Conservation (phyloP, 169 alveolate genomes). For the Plasmodium cynomolgi region DNA sequence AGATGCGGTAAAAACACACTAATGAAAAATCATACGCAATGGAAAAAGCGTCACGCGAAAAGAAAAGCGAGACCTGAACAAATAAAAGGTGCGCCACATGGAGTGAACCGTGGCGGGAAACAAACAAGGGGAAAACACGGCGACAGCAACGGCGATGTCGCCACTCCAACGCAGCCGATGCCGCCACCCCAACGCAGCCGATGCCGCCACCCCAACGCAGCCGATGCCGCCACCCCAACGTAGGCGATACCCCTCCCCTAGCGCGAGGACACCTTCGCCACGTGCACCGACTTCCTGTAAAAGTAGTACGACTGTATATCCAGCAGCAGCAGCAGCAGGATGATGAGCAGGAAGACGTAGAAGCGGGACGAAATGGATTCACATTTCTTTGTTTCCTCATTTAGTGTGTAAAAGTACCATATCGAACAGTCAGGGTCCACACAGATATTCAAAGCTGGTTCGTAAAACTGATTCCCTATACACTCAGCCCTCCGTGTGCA, state of each 20-base stretch:
- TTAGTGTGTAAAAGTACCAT: conserved; percentile 82
- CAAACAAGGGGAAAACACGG: background rate
- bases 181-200: background rate
- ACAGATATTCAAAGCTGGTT: conserved; percentile 83
- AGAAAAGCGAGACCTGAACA: background rate
- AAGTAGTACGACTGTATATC: conserved; percentile 69
- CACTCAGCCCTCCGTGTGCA: conserved; percentile 75
- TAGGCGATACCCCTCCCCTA: background rate
- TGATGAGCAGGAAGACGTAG: conserved; percentile 23
- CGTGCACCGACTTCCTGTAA: conserved; percentile 64
- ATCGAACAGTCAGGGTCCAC: conserved; percentile 82
- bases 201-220: background rate
- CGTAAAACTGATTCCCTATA: conserved; percentile 81
- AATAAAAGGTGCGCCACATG: background rate
- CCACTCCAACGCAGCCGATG: too few species aligned
- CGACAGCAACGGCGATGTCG: background rate
- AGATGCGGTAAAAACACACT: background rate
- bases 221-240: background rate
- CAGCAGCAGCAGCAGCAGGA: conserved; percentile 11
- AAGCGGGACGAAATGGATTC: conserved; percentile 42
- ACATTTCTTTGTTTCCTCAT: conserved; percentile 72
- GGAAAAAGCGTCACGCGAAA: background rate
- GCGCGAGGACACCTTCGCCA: conserved; percentile 63
- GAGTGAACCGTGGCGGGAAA: background rate
- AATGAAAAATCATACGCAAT: too few species aligned